Base-by-base conservation (phyloP, 2,329 filamentous ascomycete genomes). In the Cercospora zeina region DNA sequence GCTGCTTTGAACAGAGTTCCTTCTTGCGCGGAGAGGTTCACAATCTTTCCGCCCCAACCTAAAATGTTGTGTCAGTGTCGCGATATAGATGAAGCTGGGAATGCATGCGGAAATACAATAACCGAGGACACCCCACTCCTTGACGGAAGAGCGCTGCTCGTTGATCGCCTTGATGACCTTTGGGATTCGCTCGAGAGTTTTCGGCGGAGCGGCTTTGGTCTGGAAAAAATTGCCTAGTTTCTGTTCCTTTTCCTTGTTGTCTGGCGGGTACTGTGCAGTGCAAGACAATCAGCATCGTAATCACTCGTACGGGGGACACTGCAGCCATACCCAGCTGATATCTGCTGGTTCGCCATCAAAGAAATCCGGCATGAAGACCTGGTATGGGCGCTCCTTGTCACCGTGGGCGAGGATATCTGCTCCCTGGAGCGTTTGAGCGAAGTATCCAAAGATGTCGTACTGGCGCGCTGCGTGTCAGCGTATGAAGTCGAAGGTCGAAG, bases 321-420 rank as follows among this genome's bases (percentile, higher is more conserved):
- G 8, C n/a, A 5, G 16, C 9, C 49, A 19, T 47, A 60, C 58
- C 61, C 61, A 63, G 51, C 59, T 64, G 47, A 87, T 84, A 68
- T 84, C 82, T 63, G 81, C 85, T 36, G 90, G 89, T 67, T 85
- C 82, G 74, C 90, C 92, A 63, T 89, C 84, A 80, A 96, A 96
- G 83, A 90, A 93, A 78, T 97, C 93, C 45, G 93, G 93, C 66
- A 97, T 93, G 78, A 93, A 92, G 68, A 96, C 90, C 69, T 87
- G 87, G 81, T 96, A 95, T 72, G 89, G 85, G 63, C 81, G 75
- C 79, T 84, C 77, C 85, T 89, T 89, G 82, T 87, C 81, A 34
- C 81, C 78, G 68, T 78, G 76, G 30, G 85, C 82, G 45, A 87
- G 81, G 69, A 87, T 87, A 68, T 87, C 85, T 65, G 85, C 84